Evolutionary conservation across 768 basidiomycete genomes (phyloP).

Genomic region (Krasilnikovozyma curviuscula): DNA sequence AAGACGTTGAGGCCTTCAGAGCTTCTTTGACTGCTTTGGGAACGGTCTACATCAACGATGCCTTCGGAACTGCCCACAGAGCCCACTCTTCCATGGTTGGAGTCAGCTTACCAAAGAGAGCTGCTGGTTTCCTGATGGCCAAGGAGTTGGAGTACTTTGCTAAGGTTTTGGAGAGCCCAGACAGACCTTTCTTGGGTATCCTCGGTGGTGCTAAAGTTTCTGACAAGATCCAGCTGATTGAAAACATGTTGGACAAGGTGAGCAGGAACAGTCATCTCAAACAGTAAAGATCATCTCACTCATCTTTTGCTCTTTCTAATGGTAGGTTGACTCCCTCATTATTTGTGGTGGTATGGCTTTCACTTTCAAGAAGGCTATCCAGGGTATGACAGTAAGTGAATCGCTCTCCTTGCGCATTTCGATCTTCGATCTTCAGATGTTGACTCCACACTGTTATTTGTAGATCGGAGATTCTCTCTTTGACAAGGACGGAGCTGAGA

Average conservation of each 20-base stretch:
- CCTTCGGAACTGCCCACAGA: conserved; percentile 95
- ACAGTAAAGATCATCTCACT: conserved; percentile 45
- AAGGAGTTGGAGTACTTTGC: conserved; percentile 98
- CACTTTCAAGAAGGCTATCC: conserved; percentile 90
- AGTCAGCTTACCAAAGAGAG: conserved; percentile 72
- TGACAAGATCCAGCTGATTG: conserved; percentile 96
- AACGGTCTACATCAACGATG: conserved; percentile 95
- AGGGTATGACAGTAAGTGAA: conserved; percentile 44
- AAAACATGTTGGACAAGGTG: conserved; percentile 96
- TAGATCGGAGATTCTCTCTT: conserved; percentile 92
- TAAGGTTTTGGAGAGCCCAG: conserved; percentile 76
- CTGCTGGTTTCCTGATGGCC: conserved; percentile 90
- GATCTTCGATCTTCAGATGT: not conserved
- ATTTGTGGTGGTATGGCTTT: conserved; percentile 98
- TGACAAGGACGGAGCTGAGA: conserved; percentile 68
- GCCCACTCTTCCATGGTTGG: conserved; percentile 99
- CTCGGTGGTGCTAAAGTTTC: conserved; percentile 97
- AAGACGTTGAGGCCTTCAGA: conserved; percentile 61
- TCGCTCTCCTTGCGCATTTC: conserved; percentile 15
- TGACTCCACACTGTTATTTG: conserved; percentile 2
- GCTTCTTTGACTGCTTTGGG: conserved; percentile 75
- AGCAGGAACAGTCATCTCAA: conserved; percentile 4
- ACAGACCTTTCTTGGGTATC: conserved; percentile 91
- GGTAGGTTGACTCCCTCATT: conserved; percentile 78
- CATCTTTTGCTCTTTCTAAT: conserved; percentile 93